Conservation (phyloP, 768 basidiomycete species). For the Rhodotorula babjevae region DNA sequence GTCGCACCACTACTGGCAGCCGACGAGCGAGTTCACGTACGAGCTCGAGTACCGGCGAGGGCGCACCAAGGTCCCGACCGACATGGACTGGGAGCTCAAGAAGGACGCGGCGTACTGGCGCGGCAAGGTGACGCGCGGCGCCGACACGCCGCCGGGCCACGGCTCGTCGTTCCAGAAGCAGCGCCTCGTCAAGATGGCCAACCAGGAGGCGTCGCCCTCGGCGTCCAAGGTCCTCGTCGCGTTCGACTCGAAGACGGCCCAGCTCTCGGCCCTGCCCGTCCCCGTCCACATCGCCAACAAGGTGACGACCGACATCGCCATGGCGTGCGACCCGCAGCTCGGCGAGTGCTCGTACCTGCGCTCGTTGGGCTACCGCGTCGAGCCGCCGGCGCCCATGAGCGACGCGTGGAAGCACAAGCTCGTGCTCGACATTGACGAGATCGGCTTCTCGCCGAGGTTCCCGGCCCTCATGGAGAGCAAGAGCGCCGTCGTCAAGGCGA, state of each 20-base stretch:
- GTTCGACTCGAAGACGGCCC: constrained; percentile 51
- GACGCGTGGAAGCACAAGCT: constrained; percentile 91
- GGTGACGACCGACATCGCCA: constrained; percentile 77
- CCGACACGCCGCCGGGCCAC: constrained; percentile 42
- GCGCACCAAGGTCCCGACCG: constrained; percentile 55
- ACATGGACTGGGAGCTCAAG: constrained; percentile 86
- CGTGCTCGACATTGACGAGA: constrained; percentile 85
- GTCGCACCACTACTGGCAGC: constrained; percentile 81
- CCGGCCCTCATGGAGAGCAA: constrained; percentile 78
- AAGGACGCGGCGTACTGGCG: constrained; percentile 83
- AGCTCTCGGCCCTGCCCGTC: constrained; percentile 55
- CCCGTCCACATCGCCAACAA: constrained; percentile 63
- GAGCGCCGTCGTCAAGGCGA: constrained; percentile 51
- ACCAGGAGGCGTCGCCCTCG: constrained; percentile 25
- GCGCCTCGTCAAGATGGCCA: constrained; percentile 43
- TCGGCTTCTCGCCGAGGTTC: constrained; percentile 91
- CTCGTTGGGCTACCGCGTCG: constrained; percentile 42
- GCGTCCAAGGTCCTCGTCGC: constrained; percentile 37
- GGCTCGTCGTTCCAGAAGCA: constrained; percentile 44
- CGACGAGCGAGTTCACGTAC: constrained; percentile 42
- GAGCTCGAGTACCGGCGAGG: constrained; percentile 42
- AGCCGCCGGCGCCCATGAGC: constrained; percentile 62
- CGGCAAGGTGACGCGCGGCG: constrained; percentile 83
- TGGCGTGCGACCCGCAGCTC: constrained; percentile 43
- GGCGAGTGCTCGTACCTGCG: constrained; percentile 42